Conservation (phyloP, 2,329 filamentous ascomycete species). For the Microcera coccophila region DNA sequence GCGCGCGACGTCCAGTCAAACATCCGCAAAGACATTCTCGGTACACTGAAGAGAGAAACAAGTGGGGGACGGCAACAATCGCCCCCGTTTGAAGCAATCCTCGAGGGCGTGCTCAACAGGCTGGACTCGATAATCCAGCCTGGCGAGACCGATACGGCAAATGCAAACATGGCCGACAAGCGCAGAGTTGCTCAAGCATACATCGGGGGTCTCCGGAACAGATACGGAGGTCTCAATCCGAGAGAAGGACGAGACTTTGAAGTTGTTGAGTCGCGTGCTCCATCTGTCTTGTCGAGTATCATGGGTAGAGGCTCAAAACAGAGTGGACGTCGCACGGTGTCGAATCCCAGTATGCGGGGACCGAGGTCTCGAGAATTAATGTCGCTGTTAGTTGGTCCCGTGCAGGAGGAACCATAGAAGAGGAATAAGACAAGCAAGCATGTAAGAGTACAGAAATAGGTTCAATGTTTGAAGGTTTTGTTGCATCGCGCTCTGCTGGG, state of each 20-base stretch:
- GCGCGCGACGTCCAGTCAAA: constrained; percentile 1
- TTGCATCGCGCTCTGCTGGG: no score
- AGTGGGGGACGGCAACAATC: neutral
- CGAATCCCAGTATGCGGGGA: no score
- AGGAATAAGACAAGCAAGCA: no score
- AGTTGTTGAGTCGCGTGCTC: neutral
- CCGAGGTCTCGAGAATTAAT: no score
- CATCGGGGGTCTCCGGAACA: neutral
- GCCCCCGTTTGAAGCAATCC: constrained; percentile 1
- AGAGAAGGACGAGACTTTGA: constrained; percentile 3
- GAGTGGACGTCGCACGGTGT: neutral
- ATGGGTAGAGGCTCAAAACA: neutral
- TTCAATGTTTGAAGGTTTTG: no score
- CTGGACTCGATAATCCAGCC: neutral
- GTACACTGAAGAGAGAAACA: neutral
- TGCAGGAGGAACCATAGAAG: no score
- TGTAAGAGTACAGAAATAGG: no score
- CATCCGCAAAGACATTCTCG: constrained; percentile 4
- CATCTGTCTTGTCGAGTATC: neutral
- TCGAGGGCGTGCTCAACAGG: neutral
- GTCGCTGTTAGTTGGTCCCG: no score
- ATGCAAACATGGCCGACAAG: neutral
- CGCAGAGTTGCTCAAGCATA: neutral
- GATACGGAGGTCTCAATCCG: constrained; percentile 1
- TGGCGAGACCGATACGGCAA: neutral